A percentile compares a stretch with the other conserved stretches of the same genome.
Evolutionary conservation across 2,329 filamentous ascomycete species (phyloP).

Genomic region (Knufia petricola): DNA sequence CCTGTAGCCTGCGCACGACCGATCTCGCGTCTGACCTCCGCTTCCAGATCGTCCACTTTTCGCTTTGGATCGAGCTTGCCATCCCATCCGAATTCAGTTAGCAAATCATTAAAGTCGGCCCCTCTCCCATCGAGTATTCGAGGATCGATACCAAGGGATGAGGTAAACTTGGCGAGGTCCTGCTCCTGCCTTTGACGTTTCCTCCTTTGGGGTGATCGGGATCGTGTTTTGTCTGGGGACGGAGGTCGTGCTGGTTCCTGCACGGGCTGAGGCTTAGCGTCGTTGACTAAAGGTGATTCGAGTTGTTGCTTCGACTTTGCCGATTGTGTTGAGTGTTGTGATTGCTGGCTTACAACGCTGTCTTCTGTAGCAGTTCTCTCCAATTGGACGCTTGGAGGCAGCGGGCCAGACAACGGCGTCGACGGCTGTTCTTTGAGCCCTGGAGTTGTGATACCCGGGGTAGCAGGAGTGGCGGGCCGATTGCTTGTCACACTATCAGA

Average conservation of each 20-base stretch:
- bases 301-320: constrained; percentile 8
- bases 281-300: constrained; percentile 2
- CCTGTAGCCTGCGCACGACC: constrained; percentile 85
- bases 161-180: constrained; percentile 69
- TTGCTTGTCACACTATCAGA: constrained; percentile 30
- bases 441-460: constrained; percentile 25
- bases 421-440: constrained; percentile 18
- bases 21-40: constrained; percentile 76
- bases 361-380: constrained; percentile 29
- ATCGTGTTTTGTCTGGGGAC: constrained; percentile 26
- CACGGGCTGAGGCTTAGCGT: constrained; percentile 16
- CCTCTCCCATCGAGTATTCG: constrained; percentile 65
- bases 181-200: constrained; percentile 56
- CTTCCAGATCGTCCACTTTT: constrained; percentile 69
- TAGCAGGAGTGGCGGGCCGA: constrained; percentile 23
- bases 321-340: background rate
- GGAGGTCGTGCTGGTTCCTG: constrained; percentile 29
- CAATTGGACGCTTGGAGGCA: constrained; percentile 31
- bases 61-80: constrained; percentile 64
- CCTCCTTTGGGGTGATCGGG: constrained; percentile 38
- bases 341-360: constrained; percentile 16
- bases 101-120: constrained; percentile 68
- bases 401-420: constrained; percentile 24
- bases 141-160: constrained; percentile 67
- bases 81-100: constrained; percentile 84